phyloP scores from a whole-genome alignment of 2,329 filamentous ascomycete genomes.

The Paraphoma sp. region DNA sequence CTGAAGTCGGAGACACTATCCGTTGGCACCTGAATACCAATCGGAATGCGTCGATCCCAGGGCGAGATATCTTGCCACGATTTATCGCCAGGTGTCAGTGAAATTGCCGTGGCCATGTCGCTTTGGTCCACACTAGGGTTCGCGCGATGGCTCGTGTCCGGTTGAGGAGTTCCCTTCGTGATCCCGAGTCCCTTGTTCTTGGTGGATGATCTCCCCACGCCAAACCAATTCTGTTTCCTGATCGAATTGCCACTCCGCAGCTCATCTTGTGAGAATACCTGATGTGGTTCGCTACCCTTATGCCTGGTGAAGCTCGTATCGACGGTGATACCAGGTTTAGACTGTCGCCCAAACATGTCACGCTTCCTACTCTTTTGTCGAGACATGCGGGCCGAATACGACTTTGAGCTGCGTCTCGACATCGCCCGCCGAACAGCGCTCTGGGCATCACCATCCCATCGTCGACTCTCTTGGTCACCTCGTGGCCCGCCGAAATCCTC shows the following conservation, averaged over 20 bases:
- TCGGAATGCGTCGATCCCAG: slow-evolving; percentile 73
- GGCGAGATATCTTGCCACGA: slow-evolving; percentile 65
- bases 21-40: slow-evolving; percentile 71
- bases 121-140: slow-evolving; percentile 22
- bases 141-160: slow-evolving; percentile 22
- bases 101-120: slow-evolving; percentile 38
- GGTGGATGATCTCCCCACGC: slow-evolving; percentile 32
- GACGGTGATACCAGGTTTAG: slow-evolving; percentile 68
- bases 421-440: slow-evolving; percentile 33
- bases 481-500: slow-evolving; percentile 29
- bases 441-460: slow-evolving; percentile 35
- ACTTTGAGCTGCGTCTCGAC: slow-evolving; percentile 41
- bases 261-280: slow-evolving; percentile 50
- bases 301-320: slow-evolving; percentile 71
- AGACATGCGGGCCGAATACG: slow-evolving; percentile 44
- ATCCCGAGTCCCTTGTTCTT: slow-evolving; percentile 44
- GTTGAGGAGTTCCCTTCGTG: slow-evolving; percentile 43
- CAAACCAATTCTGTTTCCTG: slow-evolving; percentile 41
- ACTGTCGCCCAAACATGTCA: slow-evolving; percentile 66
- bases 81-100: slow-evolving; percentile 36
- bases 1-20: slow-evolving; percentile 54
- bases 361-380: slow-evolving; percentile 64
- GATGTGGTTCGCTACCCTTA: slow-evolving; percentile 53
- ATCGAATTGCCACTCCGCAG: slow-evolving; percentile 23
- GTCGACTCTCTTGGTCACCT: slow-evolving; percentile 16